A percentile compares a stretch with the other conserved stretches of the same genome.
These are phyloP conservation scores for Rhexocercosporidium sp. DNA, from an alignment of 2,329 filamentous ascomycete species.

Conservation along the genomic window DNA sequence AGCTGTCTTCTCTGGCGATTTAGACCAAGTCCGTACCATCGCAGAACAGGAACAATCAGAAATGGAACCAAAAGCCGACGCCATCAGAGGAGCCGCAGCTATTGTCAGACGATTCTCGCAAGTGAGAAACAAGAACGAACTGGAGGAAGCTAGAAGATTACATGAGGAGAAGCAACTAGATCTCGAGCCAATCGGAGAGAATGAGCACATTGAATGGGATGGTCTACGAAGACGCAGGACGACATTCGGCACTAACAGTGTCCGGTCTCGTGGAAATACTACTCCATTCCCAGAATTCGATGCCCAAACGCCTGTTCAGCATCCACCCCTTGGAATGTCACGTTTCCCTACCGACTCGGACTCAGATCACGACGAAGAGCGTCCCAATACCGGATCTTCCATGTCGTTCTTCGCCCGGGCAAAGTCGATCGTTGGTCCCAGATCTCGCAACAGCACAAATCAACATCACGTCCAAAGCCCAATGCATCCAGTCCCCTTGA, in stretches of 20 bases:
- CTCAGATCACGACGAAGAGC: conserved; percentile 59
- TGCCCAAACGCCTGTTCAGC: conserved; percentile 47
- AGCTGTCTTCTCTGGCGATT: conserved; percentile 88
- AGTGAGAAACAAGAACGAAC: conserved; percentile 77
- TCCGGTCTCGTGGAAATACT: conserved; percentile 39
- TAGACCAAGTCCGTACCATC: conserved; percentile 94
- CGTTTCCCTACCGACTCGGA: conserved; percentile 75
- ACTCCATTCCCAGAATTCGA: conserved; percentile 39
- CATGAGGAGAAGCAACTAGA: conserved; percentile 78
- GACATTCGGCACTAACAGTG: conserved; percentile 48
- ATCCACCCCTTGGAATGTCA: conserved; percentile 88
- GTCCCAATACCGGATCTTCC: conserved; percentile 56
- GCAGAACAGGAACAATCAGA: conserved; percentile 96
- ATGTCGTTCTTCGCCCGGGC: conserved; percentile 58
- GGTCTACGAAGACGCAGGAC: conserved; percentile 78
- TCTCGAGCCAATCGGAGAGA: conserved; percentile 78
- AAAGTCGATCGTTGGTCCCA: conserved; percentile 39
- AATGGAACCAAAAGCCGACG: conserved; percentile 93
- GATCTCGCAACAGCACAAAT: conserved; percentile 26
- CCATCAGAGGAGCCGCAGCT: conserved; percentile 87
- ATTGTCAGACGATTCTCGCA: conserved; percentile 84
- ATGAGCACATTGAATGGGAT: conserved; percentile 85
- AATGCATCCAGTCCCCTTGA: conserved; percentile 66
- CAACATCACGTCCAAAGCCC: conserved; percentile 53
- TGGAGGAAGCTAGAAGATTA: conserved; percentile 77